A percentile compares a stretch with the other conserved stretches of the same genome.
Conservation (phyloP, 2,329 filamentous ascomycete species). For the Bipolaris gigantea region DNA sequence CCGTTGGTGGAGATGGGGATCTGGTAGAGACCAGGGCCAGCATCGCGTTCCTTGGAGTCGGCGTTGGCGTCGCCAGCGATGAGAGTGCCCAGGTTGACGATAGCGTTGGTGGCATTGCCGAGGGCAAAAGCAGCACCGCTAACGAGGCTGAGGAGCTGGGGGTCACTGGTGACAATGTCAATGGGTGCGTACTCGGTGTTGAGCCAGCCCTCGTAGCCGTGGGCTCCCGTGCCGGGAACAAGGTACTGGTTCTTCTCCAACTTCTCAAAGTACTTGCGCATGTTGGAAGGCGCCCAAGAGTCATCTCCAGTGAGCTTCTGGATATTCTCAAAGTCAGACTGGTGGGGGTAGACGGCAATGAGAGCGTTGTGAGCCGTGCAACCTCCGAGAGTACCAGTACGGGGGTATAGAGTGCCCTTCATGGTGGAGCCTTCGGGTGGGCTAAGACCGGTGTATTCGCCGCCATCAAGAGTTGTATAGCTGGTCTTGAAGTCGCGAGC, state of each 20-base stretch:
- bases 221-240: slow-evolving; percentile 48
- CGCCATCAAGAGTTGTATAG: slow-evolving; percentile 49
- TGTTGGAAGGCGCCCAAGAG: slow-evolving; percentile 61
- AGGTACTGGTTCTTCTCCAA: slow-evolving; percentile 60
- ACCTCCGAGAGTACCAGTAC: slow-evolving; percentile 60
- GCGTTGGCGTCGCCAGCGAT: slow-evolving; percentile 57
- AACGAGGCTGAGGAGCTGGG: slow-evolving; percentile 57
- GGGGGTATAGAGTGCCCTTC: slow-evolving; percentile 61
- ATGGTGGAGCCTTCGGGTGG: slow-evolving; percentile 57
- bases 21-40: slow-evolving; percentile 56
- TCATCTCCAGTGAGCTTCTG: slow-evolving; percentile 61
- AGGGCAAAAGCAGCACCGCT: slow-evolving; percentile 57
- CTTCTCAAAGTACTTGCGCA: slow-evolving; percentile 61
- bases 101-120: slow-evolving; percentile 44
- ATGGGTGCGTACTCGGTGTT: slow-evolving; percentile 55
- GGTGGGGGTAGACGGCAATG: slow-evolving; percentile 61
- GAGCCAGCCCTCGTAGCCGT: slow-evolving; percentile 63
- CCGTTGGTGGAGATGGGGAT: slow-evolving; percentile 59
- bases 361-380: slow-evolving; percentile 66
- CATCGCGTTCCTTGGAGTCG: slow-evolving; percentile 51
- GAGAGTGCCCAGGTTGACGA: slow-evolving; percentile 41
- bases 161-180: slow-evolving; percentile 55
- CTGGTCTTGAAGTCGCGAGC: slow-evolving; percentile 62
- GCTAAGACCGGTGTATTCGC: slow-evolving; percentile 53
- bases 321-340: slow-evolving; percentile 63